phyloP scores from a whole-genome alignment of 192 early-diverging fungal genomes.

The Backusella luteola region DNA sequence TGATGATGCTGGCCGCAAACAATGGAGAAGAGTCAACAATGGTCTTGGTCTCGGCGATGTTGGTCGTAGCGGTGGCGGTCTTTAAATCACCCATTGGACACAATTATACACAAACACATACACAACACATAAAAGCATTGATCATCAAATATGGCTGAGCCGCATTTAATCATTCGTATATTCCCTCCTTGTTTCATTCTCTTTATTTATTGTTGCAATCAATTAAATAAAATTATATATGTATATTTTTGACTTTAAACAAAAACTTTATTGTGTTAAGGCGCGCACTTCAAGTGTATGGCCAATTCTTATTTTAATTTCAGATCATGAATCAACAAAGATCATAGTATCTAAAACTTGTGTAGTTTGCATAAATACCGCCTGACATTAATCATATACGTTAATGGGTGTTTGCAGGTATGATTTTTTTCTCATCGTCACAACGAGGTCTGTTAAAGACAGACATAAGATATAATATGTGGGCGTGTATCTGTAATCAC shows the following conservation, averaged over 20 bases:
- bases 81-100: conserved; percentile 15
- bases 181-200: neutral
- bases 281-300: neutral
- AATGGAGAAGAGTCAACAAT: conserved; percentile 38
- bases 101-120: neutral
- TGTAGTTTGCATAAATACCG: neutral
- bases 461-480: no score
- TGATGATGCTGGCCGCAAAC: neutral
- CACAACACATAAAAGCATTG: neutral
- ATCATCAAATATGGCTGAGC: neutral
- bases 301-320: neutral
- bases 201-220: neutral
- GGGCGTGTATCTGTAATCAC: no score
- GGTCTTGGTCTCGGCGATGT: conserved; percentile 39
- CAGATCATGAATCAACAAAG: no score
- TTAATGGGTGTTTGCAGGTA: no score
- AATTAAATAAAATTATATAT: neutral
- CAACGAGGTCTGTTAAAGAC: no score
- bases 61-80: conserved; percentile 38
- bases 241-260: neutral
- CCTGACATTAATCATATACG: neutral
- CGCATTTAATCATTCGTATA: neutral
- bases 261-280: neutral
- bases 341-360: no score
- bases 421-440: neutral